phyloP scores from a whole-genome alignment of 2,329 filamentous ascomycete genomes.

The Exserohilum rostratum region DNA sequence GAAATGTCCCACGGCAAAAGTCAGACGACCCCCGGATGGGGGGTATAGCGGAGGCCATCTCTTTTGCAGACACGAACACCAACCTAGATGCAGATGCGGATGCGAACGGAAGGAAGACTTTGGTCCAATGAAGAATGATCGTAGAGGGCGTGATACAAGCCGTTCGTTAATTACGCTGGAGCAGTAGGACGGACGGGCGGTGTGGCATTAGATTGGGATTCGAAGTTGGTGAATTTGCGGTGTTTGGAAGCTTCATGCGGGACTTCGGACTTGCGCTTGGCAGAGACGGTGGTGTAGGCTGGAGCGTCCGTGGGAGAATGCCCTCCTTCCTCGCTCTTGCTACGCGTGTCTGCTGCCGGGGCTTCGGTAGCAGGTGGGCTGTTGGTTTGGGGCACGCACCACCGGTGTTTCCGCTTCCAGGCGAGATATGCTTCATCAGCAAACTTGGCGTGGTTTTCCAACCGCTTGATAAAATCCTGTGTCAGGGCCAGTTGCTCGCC shows the following conservation, averaged over 20 bases:
- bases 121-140: slow-evolving; percentile 7
- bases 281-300: slow-evolving; percentile 6
- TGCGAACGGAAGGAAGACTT: slow-evolving; percentile 12
- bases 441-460: slow-evolving; percentile 23
- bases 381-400: slow-evolving; percentile 3
- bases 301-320: not conserved
- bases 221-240: slow-evolving; percentile 19
- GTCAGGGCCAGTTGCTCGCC: slow-evolving; percentile 20
- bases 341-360: slow-evolving; percentile 10
- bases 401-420: slow-evolving; percentile 9
- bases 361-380: slow-evolving; percentile 10
- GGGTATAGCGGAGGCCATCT: slow-evolving; percentile 29
- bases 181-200: slow-evolving; percentile 22
- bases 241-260: slow-evolving; percentile 21
- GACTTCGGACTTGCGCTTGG: slow-evolving; percentile 29
- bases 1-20: slow-evolving; percentile 4
- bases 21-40: slow-evolving; percentile 11
- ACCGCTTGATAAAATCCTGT: slow-evolving; percentile 22
- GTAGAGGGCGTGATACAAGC: slow-evolving; percentile 3
- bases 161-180: slow-evolving; percentile 11
- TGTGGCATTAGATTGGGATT: slow-evolving; percentile 12
- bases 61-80: slow-evolving; percentile 26
- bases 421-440: slow-evolving; percentile 24
- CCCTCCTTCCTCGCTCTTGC: slow-evolving; percentile 4
- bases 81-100: slow-evolving; percentile 27